Evolutionary conservation across 139 green algal species (phyloP), one percentile per base, ranked within the genome.

Genomic region (Tetradesmus obliquus): DNA sequence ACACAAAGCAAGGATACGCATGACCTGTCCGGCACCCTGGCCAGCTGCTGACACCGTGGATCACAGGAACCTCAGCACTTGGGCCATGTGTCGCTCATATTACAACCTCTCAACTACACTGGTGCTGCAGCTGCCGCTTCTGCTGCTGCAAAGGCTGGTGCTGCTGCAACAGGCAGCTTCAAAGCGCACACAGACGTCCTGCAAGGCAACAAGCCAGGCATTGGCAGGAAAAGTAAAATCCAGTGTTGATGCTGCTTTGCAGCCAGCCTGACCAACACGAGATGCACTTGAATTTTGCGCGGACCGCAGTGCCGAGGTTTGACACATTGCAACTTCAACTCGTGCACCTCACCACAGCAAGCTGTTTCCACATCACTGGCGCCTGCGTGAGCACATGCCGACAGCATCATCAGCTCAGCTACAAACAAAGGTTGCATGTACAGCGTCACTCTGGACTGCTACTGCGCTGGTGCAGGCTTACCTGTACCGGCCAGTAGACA

Each of bases 131-230:
- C 82, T 55, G 66, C 82, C 32, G 58, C 66, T 62, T n/a, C 86
- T 53, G 76, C n/a, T 1, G 12, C 15, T 24, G 87, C 83, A 8
- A 88, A 54, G 55, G 93, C 83, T 4, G 90, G 57, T 2, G 79
- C 87, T 66, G 91, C 82, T 24, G 76, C 66, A 55, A 55, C 45
- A 55, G 91, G 87, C 74, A 95, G 88, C 58, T 85, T 62, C 20
- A 95, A 24, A 0, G 91, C 90, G 60, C 94, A 95, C n/a, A 95
- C n/a, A 24, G 91, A 94, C 2, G 94, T 95, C 60, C 91, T 82
- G 60, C 20, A 80, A 57, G n/a, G 45, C 22, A 60, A 20, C 4
- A 2, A n/a, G 9, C 58, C 15, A 76, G 66, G n/a, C 0, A 6
- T 76, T n/a, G 66, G 15, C 5, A 5, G 1, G 10, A 20, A 72